A percentile compares a stretch with the other conserved stretches of the same genome.
Evolutionary conservation across 1,284 basidiomycete species (phyloP).

Genomic region (Trichosporon inkin): DNA sequence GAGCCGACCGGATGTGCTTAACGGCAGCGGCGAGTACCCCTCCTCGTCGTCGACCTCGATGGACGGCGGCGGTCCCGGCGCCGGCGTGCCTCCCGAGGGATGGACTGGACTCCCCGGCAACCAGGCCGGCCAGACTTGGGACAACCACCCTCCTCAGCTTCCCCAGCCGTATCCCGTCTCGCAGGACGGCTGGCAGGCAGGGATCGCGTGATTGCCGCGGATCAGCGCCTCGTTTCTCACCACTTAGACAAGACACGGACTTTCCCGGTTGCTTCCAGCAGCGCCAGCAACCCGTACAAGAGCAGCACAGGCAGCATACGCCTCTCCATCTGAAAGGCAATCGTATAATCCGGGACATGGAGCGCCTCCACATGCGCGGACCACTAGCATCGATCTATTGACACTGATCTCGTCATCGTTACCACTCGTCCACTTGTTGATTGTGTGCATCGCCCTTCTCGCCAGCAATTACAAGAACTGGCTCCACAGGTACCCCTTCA

Average conservation of each 20-base stretch:
- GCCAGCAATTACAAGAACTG: not conserved
- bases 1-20: slow-evolving; percentile 16
- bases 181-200: slow-evolving; percentile 24
- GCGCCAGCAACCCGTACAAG: not conserved
- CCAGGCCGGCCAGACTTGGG: slow-evolving; percentile 13
- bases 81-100: slow-evolving; percentile 13
- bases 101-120: slow-evolving; percentile 11
- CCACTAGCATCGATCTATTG: slow-evolving; percentile 2
- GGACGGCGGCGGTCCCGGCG: slow-evolving; percentile 16
- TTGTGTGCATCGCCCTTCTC: not conserved
- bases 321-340: not conserved
- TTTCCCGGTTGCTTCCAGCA: not conserved
- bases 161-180: slow-evolving; percentile 19
- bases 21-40: slow-evolving; percentile 13
- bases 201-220: slow-evolving; percentile 14
- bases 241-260: slow-evolving; percentile 4
- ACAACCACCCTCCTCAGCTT: slow-evolving; percentile 18
- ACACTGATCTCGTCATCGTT: not conserved
- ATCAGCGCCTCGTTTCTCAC: not conserved
- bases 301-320: not conserved
- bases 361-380: not conserved
- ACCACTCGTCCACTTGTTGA: not conserved
- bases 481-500: not conserved
- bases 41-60: slow-evolving; percentile 21
- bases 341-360: slow-evolving; percentile 1